phyloP scores from a whole-genome alignment of 768 basidiomycete species.

The Heimioporus sp. region DNA sequence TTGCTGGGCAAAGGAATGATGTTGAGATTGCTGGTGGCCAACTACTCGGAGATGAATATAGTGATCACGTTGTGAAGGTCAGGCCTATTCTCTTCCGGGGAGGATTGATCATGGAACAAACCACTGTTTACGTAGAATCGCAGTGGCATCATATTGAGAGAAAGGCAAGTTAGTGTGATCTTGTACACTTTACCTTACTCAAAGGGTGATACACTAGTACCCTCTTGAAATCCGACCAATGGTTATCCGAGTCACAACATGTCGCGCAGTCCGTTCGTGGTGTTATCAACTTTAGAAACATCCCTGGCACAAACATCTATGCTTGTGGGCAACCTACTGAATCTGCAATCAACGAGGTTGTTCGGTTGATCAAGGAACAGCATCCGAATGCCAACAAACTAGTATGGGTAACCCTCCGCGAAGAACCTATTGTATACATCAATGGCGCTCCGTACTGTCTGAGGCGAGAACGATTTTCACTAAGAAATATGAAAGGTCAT shows the following conservation, averaged over 20 bases:
- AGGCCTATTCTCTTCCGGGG: constrained; percentile 8
- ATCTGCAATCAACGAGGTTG: constrained; percentile 82
- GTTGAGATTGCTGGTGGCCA: constrained; percentile 77
- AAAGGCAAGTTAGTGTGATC: constrained; percentile 52
- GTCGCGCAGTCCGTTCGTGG: constrained; percentile 76
- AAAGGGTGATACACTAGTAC: constrained; percentile 45
- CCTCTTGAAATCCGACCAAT: constrained; percentile 90
- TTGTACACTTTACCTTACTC: neutral
- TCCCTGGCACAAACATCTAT: constrained; percentile 79
- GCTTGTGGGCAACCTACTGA: constrained; percentile 90
- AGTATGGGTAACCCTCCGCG: constrained; percentile 91
- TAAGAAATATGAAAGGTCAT: constrained; percentile 92
- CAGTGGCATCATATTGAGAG: constrained; percentile 89
- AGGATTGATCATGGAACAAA: neutral
- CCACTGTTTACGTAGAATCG: constrained; percentile 60
- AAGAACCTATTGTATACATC: constrained; percentile 89
- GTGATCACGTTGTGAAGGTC: constrained; percentile 89
- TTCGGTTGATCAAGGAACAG: constrained; percentile 55
- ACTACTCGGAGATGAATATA: constrained; percentile 93
- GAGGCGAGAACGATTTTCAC: constrained; percentile 77
- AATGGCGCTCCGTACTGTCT: constrained; percentile 92
- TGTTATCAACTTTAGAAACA: constrained; percentile 91
- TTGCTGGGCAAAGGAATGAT: constrained; percentile 71
- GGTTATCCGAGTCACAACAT: constrained; percentile 70
- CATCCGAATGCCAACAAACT: constrained; percentile 63